phyloP scores from a whole-genome alignment of 2,329 filamentous ascomycete species.

The Ophiocordyceps camponoti-leonardi region DNA sequence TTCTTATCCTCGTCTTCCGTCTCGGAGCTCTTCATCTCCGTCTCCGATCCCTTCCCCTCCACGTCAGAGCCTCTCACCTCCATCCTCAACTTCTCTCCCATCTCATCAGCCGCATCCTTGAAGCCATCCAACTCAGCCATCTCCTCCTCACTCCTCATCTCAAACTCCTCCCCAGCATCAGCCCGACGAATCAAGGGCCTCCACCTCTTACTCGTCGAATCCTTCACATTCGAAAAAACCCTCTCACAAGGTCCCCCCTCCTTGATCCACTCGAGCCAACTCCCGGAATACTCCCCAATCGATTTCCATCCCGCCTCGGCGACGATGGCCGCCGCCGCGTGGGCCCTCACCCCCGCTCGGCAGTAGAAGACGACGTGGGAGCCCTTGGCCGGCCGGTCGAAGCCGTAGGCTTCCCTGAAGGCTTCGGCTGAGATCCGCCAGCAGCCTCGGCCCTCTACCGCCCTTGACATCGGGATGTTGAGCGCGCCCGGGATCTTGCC shows the following conservation, averaged over 20 bases:
- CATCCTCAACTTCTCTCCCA: too few species aligned
- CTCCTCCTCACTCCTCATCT: neutral
- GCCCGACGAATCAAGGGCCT: neutral
- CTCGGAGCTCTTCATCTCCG: too few species aligned
- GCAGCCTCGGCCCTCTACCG: slow-evolving; percentile 58
- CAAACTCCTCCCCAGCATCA: neutral
- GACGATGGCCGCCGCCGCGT: slow-evolving; percentile 61
- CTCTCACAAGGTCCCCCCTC: slow-evolving; percentile 42
- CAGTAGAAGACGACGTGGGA: slow-evolving; percentile 71
- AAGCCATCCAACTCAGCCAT: too few species aligned
- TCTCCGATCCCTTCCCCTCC: too few species aligned
- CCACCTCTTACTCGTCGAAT: neutral
- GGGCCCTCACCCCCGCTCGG: slow-evolving; percentile 73
- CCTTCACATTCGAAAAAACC: slow-evolving; percentile 3
- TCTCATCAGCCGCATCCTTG: too few species aligned
- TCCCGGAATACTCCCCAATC: slow-evolving; percentile 57
- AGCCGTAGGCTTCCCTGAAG: slow-evolving; percentile 72
- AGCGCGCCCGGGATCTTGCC: slow-evolving; percentile 66
- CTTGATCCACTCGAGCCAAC: slow-evolving; percentile 68
- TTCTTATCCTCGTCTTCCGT: too few species aligned
- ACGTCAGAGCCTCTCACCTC: too few species aligned
- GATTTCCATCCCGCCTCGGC: slow-evolving; percentile 54
- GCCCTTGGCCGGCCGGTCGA: slow-evolving; percentile 42
- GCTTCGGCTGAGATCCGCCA: slow-evolving; percentile 53
- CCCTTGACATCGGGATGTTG: slow-evolving; percentile 56